Conservation (phyloP, 495 filamentous ascomycete genomes). For the Talaromyces liani region DNA sequence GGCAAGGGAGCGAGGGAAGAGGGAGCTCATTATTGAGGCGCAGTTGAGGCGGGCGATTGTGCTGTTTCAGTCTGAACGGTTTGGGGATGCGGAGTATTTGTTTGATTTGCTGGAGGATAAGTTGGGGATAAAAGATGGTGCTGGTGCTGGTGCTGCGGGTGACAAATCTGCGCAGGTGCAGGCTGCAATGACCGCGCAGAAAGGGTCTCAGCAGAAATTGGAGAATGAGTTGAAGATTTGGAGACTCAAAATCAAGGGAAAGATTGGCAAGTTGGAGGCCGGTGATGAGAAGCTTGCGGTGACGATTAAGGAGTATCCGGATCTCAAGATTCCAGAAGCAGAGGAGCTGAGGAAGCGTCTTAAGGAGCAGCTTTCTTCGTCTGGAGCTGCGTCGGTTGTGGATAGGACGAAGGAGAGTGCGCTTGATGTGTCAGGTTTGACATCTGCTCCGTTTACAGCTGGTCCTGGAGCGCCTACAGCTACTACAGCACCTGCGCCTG, state of each 20-base stretch:
- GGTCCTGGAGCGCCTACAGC: slow-evolving; percentile 10
- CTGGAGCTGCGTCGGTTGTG: slow-evolving; percentile 2
- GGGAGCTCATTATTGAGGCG: slow-evolving; percentile 70
- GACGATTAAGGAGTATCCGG: slow-evolving; percentile 57
- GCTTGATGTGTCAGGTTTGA: neutral
- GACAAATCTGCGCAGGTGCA: slow-evolving; percentile 25
- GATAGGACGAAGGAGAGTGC: slow-evolving; percentile 16
- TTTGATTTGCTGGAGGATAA: slow-evolving; percentile 59
- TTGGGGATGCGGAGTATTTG: slow-evolving; percentile 68
- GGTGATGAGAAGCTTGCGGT: slow-evolving; percentile 52
- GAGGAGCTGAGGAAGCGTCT: slow-evolving; percentile 23
- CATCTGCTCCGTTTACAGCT: slow-evolving; percentile 2
- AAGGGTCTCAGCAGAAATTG: slow-evolving; percentile 40
- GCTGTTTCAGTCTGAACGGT: slow-evolving; percentile 61
- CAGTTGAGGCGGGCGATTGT: slow-evolving; percentile 76
- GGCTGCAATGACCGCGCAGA: slow-evolving; percentile 29
- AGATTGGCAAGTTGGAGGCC: slow-evolving; percentile 46
- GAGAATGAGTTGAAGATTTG: slow-evolving; percentile 48
- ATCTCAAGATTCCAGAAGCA: slow-evolving; percentile 40
- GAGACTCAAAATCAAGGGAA: slow-evolving; percentile 47
- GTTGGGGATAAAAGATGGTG: slow-evolving; percentile 11
- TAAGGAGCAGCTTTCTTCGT: neutral
- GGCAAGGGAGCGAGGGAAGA: slow-evolving; percentile 65
- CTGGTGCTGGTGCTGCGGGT: slow-evolving; percentile 6
- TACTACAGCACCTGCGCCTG: slow-evolving; percentile 1